phyloP scores from a whole-genome alignment of 1,284 basidiomycete genomes.

The Amylostereum chailletii region DNA sequence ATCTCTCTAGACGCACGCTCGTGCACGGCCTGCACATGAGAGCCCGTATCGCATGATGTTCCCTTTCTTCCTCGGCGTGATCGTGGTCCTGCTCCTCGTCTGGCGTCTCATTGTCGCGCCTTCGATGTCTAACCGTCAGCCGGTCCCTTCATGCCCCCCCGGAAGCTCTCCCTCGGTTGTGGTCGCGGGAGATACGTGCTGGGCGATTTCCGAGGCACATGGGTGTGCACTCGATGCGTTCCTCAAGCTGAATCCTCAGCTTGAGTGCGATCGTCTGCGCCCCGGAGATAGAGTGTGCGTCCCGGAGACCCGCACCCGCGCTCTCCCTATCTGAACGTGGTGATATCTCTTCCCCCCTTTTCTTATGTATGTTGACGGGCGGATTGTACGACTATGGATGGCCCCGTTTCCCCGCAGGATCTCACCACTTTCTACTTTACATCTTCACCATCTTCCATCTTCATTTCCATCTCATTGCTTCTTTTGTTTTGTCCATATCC shows the following conservation, averaged over 20 bases:
- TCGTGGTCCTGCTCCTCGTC: constrained; percentile 54
- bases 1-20: constrained; percentile 19
- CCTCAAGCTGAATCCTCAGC: constrained; percentile 39
- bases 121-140: constrained; percentile 21
- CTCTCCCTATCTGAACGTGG: not conserved
- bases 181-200: constrained; percentile 60
- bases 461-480: too few species aligned
- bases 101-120: constrained; percentile 49
- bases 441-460: too few species aligned
- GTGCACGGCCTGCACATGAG: constrained; percentile 22
- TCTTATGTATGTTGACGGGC: too few species aligned
- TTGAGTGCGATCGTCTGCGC: constrained; percentile 48
- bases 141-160: constrained; percentile 35
- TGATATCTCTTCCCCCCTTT: not conserved
- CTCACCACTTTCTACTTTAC: too few species aligned
- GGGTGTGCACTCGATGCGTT: constrained; percentile 49
- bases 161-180: constrained; percentile 40
- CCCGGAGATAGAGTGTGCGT: constrained; percentile 57
- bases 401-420: too few species aligned
- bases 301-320: constrained; percentile 22
- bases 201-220: constrained; percentile 48
- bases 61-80: constrained; percentile 67
- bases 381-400: too few species aligned
- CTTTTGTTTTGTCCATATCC: too few species aligned
- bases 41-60: constrained; percentile 54